phyloP scores from a whole-genome alignment of 345 rosid species.

The Erysimum cheiranthoides region DNA sequence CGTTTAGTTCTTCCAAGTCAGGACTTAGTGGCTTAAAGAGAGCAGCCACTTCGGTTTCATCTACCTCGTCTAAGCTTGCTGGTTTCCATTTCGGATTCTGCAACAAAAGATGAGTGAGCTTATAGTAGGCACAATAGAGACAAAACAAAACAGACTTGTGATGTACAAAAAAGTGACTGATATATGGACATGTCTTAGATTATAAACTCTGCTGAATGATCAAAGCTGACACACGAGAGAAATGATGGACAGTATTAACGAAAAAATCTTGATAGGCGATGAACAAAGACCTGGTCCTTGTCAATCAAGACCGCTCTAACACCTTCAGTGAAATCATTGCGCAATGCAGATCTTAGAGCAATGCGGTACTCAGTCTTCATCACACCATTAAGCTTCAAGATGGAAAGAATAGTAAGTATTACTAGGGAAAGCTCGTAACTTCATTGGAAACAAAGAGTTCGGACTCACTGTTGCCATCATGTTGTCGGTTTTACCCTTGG shows the following conservation, averaged over 20 bases:
- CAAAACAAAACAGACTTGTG: background rate
- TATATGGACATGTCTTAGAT: background rate
- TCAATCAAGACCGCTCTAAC: slow-evolving; percentile 94
- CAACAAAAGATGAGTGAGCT: slow-evolving; percentile 33
- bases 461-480: slow-evolving; percentile 68
- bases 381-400: slow-evolving; percentile 68
- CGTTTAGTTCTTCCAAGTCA: slow-evolving; percentile 62
- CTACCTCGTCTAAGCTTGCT: slow-evolving; percentile 67
- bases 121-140: slow-evolving; percentile 15
- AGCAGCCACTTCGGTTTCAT: slow-evolving; percentile 65
- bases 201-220: background rate
- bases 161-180: background rate
- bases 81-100: slow-evolving; percentile 95
- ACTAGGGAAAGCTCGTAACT: background rate
- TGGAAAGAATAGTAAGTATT: slow-evolving; percentile 18
- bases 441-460: background rate
- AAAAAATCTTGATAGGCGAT: background rate
- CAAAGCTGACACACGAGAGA: background rate
- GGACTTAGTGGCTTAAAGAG: slow-evolving; percentile 65
- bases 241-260: background rate
- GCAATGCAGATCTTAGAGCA: slow-evolving; percentile 72
- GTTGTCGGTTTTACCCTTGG: slow-evolving; percentile 58
- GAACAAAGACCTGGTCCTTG: slow-evolving; percentile 82
- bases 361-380: slow-evolving; percentile 92
- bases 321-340: slow-evolving; percentile 84